Evolutionary conservation across 139 green algal species (phyloP), one percentile per base, ranked within the genome.

Genomic region (Chlorella sp.): DNA sequence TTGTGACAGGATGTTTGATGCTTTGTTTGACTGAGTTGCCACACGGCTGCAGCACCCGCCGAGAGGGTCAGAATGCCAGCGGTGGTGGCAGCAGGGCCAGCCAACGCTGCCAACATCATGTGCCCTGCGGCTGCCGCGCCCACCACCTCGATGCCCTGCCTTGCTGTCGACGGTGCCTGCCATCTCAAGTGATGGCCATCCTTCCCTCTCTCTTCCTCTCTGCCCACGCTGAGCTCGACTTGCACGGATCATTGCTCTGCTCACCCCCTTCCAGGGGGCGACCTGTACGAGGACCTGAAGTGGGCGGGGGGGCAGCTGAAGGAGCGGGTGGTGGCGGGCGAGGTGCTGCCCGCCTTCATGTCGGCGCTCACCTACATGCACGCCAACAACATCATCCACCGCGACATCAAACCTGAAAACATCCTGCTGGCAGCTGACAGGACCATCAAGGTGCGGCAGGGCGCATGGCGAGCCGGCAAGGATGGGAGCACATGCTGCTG

Each of bases 381-480:
- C 88, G 78, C 60, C 21, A 83, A 90, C 83, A 53, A 40, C 80
- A 89, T 97, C 34, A 91, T 98, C 73, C 96, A 98, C 89, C 90
- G 96, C 5, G 93, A 96, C 85, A 95, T 96, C 85, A 96, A 96
- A 93, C 96, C 96, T 16, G 96, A 98, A 89, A 98, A 98, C 91
- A 95, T 98, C 53, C 97, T 98, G 89, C 93, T 98, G 19, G 93
- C 89, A 0, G 81, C 77, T 0, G 71, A 92, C 40, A 39, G 87
- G 0, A 83, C 92, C 26, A 85, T 98, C 73, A 91, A 85, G 66
- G 18, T 40, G 79, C 12, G 79, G 28, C n/a, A 9, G 34, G 75
- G 34, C 36, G 36, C 14, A 11, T 32, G 75, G 15, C 22, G n/a
- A 30, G 34, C 75, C 28, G 36, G 75, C 34, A 81, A 22, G 75